These are phyloP conservation scores for Chaetomiaceae sp. DNA, from an alignment of 2,329 filamentous ascomycete genomes.

Conservation along the genomic window DNA sequence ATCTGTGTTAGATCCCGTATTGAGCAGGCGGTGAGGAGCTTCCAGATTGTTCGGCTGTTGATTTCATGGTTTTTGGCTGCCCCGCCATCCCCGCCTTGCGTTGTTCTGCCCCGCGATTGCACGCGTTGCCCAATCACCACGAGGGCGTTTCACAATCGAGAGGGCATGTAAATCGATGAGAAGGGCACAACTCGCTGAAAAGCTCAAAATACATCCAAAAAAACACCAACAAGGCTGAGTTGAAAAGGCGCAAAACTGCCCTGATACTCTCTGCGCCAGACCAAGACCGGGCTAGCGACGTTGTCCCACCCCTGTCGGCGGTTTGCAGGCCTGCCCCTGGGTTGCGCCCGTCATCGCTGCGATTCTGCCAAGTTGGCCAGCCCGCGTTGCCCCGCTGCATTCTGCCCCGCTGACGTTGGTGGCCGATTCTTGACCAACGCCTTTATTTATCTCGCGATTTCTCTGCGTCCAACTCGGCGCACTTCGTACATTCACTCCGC, in stretches of 20 bases:
- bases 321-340: slow-evolving; percentile 7
- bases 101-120: slow-evolving; percentile 1
- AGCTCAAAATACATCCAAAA: not conserved
- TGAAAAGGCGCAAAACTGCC: not conserved
- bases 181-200: not conserved
- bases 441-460: slow-evolving; percentile 9
- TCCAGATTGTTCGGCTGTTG: not conserved
- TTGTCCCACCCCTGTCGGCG: slow-evolving; percentile 5
- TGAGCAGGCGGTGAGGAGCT: not conserved
- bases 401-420: slow-evolving; percentile 20
- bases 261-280: not conserved
- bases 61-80: no score
- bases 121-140: not conserved
- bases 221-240: not conserved
- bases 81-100: slow-evolving; percentile 5
- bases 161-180: not conserved
- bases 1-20: no score
- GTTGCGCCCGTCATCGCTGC: slow-evolving; percentile 17
- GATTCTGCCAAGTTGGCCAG: slow-evolving; percentile 13
- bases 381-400: slow-evolving; percentile 5
- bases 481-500: not conserved
- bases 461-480: not conserved
- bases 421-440: not conserved
- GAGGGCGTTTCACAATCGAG: not conserved
- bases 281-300: not conserved